Evolutionary conservation across 2,329 filamentous ascomycete species (phyloP).

Genomic region (Xylariaceae sp.): DNA sequence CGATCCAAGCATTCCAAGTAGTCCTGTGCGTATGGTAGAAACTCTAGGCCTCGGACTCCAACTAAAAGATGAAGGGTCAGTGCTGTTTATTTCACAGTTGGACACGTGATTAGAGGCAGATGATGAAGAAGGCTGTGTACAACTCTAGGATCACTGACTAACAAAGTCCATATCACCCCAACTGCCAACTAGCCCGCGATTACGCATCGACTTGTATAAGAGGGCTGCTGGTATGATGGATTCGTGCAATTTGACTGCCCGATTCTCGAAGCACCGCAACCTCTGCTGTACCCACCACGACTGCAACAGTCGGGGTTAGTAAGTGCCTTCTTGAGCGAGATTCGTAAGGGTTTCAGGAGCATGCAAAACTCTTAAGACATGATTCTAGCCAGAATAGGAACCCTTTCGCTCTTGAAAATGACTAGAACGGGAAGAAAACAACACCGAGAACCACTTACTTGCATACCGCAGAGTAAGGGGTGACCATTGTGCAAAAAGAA

Average conservation of each 20-base stretch:
- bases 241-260: slow-evolving; percentile 3
- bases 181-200: background rate
- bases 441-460: too few relatives aligned
- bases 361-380: too few relatives aligned
- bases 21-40: background rate
- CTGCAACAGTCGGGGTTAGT: too few relatives aligned
- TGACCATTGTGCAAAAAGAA: background rate
- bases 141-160: slow-evolving; percentile 6
- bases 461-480: slow-evolving; percentile 16
- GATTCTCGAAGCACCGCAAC: background rate
- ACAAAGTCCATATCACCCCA: slow-evolving; percentile 22
- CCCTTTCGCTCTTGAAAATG: too few relatives aligned
- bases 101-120: too few relatives aligned
- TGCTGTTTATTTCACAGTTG: background rate
- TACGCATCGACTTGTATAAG: slow-evolving; percentile 15
- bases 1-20: background rate
- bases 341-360: too few relatives aligned
- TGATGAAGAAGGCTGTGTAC: background rate
- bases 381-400: too few relatives aligned
- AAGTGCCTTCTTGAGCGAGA: too few relatives aligned
- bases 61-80: slow-evolving; percentile 12
- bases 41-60: background rate
- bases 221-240: slow-evolving; percentile 13
- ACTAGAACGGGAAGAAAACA: too few relatives aligned
- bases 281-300: slow-evolving; percentile 11